phyloP scores from a whole-genome alignment of 768 basidiomycete genomes.

The Trametes sanguinea region DNA sequence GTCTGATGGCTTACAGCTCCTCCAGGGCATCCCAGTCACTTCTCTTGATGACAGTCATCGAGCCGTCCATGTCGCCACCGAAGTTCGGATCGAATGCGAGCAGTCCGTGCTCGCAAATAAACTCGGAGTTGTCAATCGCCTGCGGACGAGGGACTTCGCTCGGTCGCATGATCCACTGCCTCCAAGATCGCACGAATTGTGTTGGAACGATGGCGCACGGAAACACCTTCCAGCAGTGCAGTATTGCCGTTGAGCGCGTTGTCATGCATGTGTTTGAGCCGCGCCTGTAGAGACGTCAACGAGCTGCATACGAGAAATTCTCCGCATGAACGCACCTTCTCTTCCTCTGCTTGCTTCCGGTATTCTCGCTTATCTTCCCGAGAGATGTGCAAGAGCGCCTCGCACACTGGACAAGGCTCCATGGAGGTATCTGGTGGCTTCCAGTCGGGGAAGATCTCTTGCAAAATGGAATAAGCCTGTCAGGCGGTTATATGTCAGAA shows the following conservation, averaged over 20 bases:
- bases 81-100: constrained; percentile 69
- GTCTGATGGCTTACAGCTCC: constrained; percentile 48
- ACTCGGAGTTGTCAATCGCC: constrained; percentile 58
- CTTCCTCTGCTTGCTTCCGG: constrained; percentile 71
- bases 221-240: constrained; percentile 47
- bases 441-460: constrained; percentile 66
- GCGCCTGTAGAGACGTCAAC: constrained; percentile 44
- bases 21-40: constrained; percentile 67
- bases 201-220: constrained; percentile 62
- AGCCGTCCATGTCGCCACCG: constrained; percentile 57
- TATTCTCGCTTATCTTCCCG: constrained; percentile 63
- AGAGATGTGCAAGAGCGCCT: constrained; percentile 51
- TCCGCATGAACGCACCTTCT: constrained; percentile 54
- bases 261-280: constrained; percentile 63
- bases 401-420: constrained; percentile 67
- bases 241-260: constrained; percentile 49
- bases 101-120: constrained; percentile 67
- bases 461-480: constrained; percentile 60
- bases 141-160: constrained; percentile 57
- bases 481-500: not conserved
- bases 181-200: constrained; percentile 68
- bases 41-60: constrained; percentile 55
- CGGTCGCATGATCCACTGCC: constrained; percentile 65
- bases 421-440: constrained; percentile 49
- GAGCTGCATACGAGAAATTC: not conserved